Evolutionary conservation across 805 yeast species (phyloP).

Genomic region (Debaryomyces hansenii): DNA sequence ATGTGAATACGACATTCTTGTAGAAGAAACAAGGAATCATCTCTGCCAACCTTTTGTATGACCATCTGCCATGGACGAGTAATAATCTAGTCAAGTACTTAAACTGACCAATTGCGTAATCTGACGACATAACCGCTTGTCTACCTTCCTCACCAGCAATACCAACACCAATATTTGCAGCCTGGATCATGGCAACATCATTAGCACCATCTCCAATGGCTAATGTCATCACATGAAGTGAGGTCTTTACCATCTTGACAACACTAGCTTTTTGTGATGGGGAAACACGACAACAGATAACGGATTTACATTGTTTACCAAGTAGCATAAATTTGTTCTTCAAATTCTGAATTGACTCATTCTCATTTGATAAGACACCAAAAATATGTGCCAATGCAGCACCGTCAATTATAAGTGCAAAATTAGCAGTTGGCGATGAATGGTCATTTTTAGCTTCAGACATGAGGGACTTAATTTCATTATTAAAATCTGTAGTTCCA

Average conservation of each 20-base stretch:
- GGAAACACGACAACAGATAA: conserved; percentile 81
- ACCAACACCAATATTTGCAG: conserved; percentile 83
- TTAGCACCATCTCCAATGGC: conserved; percentile 88
- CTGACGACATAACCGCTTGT: conserved; percentile 85
- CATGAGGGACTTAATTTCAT: conserved; percentile 36
- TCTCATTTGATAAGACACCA: conserved; percentile 18
- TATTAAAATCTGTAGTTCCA: conserved; percentile 30
- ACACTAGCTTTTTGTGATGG: conserved; percentile 82
- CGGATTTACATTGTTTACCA: conserved; percentile 75
- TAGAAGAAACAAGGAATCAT: conserved; percentile 79
- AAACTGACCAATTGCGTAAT: conserved; percentile 81
- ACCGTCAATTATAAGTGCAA: conserved; percentile 72
- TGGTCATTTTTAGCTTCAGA: conserved; percentile 59
- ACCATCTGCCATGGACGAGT: conserved; percentile 83
- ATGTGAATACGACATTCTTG: conserved; percentile 72
- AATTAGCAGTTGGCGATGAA: conserved; percentile 56
- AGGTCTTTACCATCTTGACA: conserved; percentile 62
- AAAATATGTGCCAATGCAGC: conserved; percentile 53
- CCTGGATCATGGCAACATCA: conserved; percentile 86
- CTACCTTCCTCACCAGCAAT: conserved; percentile 88
- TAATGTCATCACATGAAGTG: conserved; percentile 70
- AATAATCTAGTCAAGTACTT: conserved; percentile 63
- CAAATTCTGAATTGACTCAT: conserved; percentile 8
- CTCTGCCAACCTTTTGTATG: conserved; percentile 70
- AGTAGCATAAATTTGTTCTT: conserved; percentile 60